Base-by-base conservation (phyloP, 2,329 filamentous ascomycete genomes). In the Teratosphaeria destructans region DNA sequence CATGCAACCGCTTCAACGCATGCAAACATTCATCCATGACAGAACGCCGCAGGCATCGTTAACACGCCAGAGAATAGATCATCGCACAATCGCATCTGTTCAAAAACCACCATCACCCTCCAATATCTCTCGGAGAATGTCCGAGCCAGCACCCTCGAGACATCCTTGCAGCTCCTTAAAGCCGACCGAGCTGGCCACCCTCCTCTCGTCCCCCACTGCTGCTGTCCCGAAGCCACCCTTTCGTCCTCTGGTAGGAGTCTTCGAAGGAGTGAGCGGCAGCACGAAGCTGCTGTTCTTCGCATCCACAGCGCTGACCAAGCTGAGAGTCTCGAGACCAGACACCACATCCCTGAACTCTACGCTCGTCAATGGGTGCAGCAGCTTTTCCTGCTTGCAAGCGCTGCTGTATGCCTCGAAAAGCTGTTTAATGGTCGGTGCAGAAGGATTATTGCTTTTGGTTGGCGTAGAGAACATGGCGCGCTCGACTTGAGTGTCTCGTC, bases 281-380 rank as follows among this genome's bases (percentile, higher is more conserved):
- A 74, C 75, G 69, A 88, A 86, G 64, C 81, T 89, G 54, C 84
- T 88, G 56, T 78, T 87, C 77, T 82, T 90, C 78, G 89, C 77
- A 81, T 90, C 71, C 76, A 89, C 69, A 75, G 86, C 74, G 72
- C 87, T 80, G 5, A 96, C 81, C 26, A 97, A 78, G 1, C 90
- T 92, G 54, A 96, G 77, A 0, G 92, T 94, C 77, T 99, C 94
- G 57, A 99, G 76, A 66, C 90, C 95, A 39, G 88, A 86, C 23
- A 96, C 81, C 5, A 99, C 92, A 74, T 99, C 94, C 60, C 91
- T 85, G 74, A 99, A 99, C 73, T 99, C 94, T 5, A 90, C 94
- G 68, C 84, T 88, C 1, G 90, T 94, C 2, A 99, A 82, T 0
- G 93, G 89, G 66, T 96, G 91, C 2, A 99, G 81, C 10, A 95